A percentile compares a stretch with the other conserved stretches of the same genome.
Conservation (phyloP, 805 yeast species). For the Candida krabiensis region DNA sequence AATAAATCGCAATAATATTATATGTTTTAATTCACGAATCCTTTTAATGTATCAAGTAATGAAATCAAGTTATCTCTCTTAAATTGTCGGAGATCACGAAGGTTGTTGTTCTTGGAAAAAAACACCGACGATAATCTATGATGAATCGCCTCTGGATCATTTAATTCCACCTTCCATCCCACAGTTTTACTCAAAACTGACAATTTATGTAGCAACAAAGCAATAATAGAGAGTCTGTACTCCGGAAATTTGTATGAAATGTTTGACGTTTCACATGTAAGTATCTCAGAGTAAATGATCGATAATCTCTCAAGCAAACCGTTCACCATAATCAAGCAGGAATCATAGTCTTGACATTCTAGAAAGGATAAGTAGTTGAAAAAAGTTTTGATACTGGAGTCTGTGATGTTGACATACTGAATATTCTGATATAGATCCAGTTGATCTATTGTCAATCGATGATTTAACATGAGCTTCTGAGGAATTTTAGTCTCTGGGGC, state of each 20-base stretch:
- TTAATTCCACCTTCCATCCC: conserved; percentile 14
- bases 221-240: conserved; percentile 16
- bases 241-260: conserved; percentile 5
- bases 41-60: conserved; percentile 7
- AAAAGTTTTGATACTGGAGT: conserved; percentile 4
- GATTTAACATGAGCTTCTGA: conserved; percentile 1
- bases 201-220: conserved; percentile 16
- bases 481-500: too few relatives aligned
- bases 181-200: conserved; percentile 8
- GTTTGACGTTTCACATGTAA: conserved; percentile 8
- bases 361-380: conserved; percentile 11
- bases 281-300: conserved; percentile 21
- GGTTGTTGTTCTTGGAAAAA: conserved; percentile 14
- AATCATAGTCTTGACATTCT: conserved; percentile 4
- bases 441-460: conserved; percentile 10
- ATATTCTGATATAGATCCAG: conserved; percentile 4
- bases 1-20: too few relatives aligned
- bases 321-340: conserved; percentile 16
- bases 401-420: conserved; percentile 5
- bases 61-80: conserved; percentile 15
- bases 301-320: conserved; percentile 27
- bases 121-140: conserved; percentile 17
- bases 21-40: conserved; percentile 1
- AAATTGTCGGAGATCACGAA: conserved; percentile 16
- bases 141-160: conserved; percentile 22